Evolutionary conservation across 352 stramenopile species (phyloP).

Genomic region (Pythium myriotylum): DNA sequence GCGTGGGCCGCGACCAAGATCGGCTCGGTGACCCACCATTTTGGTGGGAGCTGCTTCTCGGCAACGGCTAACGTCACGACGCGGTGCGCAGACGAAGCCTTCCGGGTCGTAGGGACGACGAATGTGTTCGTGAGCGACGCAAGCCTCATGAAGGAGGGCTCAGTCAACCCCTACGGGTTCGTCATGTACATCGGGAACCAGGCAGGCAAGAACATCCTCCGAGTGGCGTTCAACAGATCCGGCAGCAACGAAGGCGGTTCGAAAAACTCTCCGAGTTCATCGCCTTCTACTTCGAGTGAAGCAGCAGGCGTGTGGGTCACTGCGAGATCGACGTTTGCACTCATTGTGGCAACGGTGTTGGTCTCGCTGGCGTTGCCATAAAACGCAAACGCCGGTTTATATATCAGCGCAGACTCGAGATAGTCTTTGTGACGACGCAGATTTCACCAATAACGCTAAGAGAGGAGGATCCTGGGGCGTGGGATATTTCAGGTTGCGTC

Average conservation of each 20-base stretch:
- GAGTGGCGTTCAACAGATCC: constrained; percentile 22
- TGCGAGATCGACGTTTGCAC: no score
- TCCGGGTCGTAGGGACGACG: constrained; percentile 57
- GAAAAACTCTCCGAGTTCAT: background rate
- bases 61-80: constrained; percentile 34
- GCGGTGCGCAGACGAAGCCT: constrained; percentile 60
- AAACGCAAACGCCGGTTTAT: no score
- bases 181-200: constrained; percentile 71
- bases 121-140: constrained; percentile 72
- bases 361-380: no score
- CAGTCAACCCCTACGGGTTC: constrained; percentile 73
- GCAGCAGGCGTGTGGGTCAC: background rate
- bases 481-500: no score
- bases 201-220: constrained; percentile 25
- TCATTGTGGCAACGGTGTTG: no score
- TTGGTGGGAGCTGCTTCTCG: constrained; percentile 68
- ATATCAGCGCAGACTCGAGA: no score
- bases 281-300: constrained; percentile 9
- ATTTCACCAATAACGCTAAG: no score
- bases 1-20: constrained; percentile 40
- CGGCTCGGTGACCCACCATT: constrained; percentile 51
- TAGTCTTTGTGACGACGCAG: no score
- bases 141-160: constrained; percentile 63
- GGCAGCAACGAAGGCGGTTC: background rate
- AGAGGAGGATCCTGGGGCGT: background rate